Percentiles rank a stretch among this genome's conserved stretches.
Conservation (phyloP, 768 basidiomycete species). For the Royoungia palumana region DNA sequence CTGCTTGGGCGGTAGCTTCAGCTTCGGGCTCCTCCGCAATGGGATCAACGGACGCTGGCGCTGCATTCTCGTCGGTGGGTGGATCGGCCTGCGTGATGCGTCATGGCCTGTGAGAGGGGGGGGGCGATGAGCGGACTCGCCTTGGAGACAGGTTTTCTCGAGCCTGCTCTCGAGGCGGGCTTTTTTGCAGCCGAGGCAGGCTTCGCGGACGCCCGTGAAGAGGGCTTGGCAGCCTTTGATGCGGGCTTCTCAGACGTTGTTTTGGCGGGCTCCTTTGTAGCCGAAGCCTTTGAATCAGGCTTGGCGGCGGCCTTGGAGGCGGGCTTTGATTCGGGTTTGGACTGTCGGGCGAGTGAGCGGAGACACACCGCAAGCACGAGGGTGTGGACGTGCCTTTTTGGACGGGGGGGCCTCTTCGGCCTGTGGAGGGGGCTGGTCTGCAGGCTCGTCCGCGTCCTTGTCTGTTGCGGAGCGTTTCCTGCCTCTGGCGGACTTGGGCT, state of each 20-base stretch:
- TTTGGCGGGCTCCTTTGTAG: constrained; percentile 30
- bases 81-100: constrained; percentile 30
- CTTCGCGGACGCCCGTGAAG: constrained; percentile 39
- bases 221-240: constrained; percentile 39
- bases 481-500: constrained; percentile 45
- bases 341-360: constrained; percentile 24
- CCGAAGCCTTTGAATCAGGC: constrained; percentile 33
- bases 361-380: constrained; percentile 1
- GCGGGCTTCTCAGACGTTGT: constrained; percentile 39
- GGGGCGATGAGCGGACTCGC: constrained; percentile 25
- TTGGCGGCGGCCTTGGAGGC: constrained; percentile 28
- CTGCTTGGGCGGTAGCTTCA: constrained; percentile 40
- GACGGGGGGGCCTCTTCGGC: constrained; percentile 50
- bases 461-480: constrained; percentile 54
- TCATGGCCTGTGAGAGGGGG: not conserved
- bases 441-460: constrained; percentile 36
- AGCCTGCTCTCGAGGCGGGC: constrained; percentile 55
- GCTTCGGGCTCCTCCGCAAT: constrained; percentile 57
- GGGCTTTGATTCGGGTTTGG: constrained; percentile 40
- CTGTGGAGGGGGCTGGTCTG: constrained; percentile 34
- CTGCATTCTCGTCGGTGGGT: constrained; percentile 36
- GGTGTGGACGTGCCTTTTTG: constrained; percentile 52
- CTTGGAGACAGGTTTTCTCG: constrained; percentile 66
- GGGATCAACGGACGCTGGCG: constrained; percentile 39
- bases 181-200: constrained; percentile 47